Evolutionary conservation across 306 rosid genomes (phyloP), one percentile per base, ranked within the genome.

Genomic region (Citrullus amarus): DNA sequence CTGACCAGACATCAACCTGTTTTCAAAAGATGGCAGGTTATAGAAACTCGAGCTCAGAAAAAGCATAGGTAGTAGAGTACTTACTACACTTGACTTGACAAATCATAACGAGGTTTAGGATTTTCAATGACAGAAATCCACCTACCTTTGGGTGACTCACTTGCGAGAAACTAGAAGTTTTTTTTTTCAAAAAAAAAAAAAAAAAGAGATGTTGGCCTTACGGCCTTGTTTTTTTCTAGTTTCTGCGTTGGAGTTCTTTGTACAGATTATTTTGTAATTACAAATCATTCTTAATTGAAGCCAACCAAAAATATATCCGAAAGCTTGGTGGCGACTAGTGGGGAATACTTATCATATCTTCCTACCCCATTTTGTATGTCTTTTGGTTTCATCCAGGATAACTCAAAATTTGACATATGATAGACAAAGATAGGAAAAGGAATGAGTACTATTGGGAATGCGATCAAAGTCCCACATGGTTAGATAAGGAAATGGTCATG

Each of bases 1-100:
- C 97, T 20, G 98, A 96, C 99, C 99, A 96, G 55, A 96, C 99
- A 86, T 96, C 99, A 78, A 96, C 98, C 99, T 92, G 90, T 71
- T 85, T 82, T 62, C 83, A 82, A 81, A 38, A 85, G 79, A 72
- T 14, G 32, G 41, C n/a, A 50, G 2, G 83, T 85, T 75, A 83
- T 22, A 56, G 79, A 71, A 20, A 74, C 63, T 53, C 8, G 3
- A 73, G 36, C 61, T 32, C 32, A 73, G 61, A 5, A 51, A 69
- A 48, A 15, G 25, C 18, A 69, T 0, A 69, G 16, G 36, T 17
- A n/a, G 39, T 25, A 6, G 12, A 22, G 60, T 28, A 10, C 61
- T 50, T 71, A 2, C 58, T 22, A 70, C 36, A 59, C 68, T 61
- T 61, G 3, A 7, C 58, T 28, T 22, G 46, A 16, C 78, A 73